These are phyloP conservation scores for Alternaria sp. DNA, from an alignment of 2,329 filamentous ascomycete species.

Conservation along the genomic window DNA sequence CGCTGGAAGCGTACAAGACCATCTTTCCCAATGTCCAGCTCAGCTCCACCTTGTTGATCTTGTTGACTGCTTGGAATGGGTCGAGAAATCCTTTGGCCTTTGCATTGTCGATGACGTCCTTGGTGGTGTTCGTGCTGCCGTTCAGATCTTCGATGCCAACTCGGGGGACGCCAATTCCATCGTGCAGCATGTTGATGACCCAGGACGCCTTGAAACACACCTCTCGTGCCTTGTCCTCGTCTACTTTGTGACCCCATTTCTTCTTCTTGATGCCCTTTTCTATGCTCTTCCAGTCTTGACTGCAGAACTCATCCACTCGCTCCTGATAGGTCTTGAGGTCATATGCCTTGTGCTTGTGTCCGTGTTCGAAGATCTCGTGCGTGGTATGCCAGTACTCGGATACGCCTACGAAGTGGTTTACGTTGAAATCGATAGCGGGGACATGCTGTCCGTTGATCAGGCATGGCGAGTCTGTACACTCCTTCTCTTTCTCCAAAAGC, in stretches of 20 bases:
- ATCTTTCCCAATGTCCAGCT: constrained; percentile 98
- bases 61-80: constrained; percentile 90
- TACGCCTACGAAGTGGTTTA: constrained; percentile 97
- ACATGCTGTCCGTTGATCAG: constrained; percentile 90
- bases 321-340: constrained; percentile 89
- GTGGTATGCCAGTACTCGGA: constrained; percentile 99
- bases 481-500: constrained; percentile 84
- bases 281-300: constrained; percentile 80
- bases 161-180: constrained; percentile 91
- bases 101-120: constrained; percentile 69
- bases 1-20: constrained; percentile 90
- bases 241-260: constrained; percentile 77
- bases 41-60: constrained; percentile 88
- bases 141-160: constrained; percentile 74
- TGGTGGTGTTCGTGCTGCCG: constrained; percentile 71
- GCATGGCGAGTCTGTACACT: constrained; percentile 83
- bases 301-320: constrained; percentile 84
- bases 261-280: constrained; percentile 67
- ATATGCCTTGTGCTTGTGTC: constrained; percentile 79
- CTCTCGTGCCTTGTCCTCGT: constrained; percentile 76
- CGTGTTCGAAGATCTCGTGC: constrained; percentile 86
- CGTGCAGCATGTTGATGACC: constrained; percentile 95
- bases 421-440: constrained; percentile 92
- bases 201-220: constrained; percentile 98
- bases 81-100: constrained; percentile 79